These are phyloP conservation scores for Lactarius tabidus DNA, from an alignment of 768 basidiomycete species.

Conservation along the genomic window DNA sequence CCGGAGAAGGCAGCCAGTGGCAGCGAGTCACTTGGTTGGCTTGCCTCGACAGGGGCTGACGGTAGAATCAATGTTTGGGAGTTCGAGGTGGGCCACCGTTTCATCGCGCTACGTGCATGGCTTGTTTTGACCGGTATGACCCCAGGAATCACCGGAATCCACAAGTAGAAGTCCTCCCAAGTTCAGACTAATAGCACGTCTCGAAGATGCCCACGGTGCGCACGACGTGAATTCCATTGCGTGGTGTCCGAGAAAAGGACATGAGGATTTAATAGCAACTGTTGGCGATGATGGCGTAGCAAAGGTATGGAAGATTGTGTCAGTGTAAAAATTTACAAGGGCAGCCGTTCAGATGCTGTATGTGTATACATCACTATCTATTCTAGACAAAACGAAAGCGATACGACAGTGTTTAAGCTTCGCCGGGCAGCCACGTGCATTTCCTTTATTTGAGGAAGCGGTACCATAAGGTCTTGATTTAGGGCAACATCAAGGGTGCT, in stretches of 20 bases:
- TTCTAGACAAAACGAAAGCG: not conserved
- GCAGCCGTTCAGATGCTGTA: not conserved
- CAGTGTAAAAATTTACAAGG: conserved; percentile 11
- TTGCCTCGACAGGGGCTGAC: conserved; percentile 85
- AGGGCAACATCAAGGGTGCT: not conserved
- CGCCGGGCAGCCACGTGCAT: not conserved
- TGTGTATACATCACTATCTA: not conserved
- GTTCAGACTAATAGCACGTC: conserved; percentile 48
- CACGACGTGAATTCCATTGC: conserved; percentile 80
- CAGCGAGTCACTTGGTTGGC: conserved; percentile 59
- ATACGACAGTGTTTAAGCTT: not conserved
- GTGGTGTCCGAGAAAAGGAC: conserved; percentile 74
- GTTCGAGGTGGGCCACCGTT: conserved; percentile 44
- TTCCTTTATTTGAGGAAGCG: not conserved
- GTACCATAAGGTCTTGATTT: not conserved
- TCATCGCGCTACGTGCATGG: not conserved
- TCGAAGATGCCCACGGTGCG: conserved; percentile 71
- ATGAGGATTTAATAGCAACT: conserved; percentile 67
- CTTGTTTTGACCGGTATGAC: not conserved
- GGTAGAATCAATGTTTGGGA: conserved; percentile 82
- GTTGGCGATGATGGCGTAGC: conserved; percentile 83
- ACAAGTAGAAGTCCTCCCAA: conserved; percentile 16
- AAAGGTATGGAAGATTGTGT: conserved; percentile 66
- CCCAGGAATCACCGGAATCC: conserved; percentile 5
- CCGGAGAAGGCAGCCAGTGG: conserved; percentile 30